Conservation (phyloP, 1,284 basidiomycete species). For the Rhodotorula sp. region DNA sequence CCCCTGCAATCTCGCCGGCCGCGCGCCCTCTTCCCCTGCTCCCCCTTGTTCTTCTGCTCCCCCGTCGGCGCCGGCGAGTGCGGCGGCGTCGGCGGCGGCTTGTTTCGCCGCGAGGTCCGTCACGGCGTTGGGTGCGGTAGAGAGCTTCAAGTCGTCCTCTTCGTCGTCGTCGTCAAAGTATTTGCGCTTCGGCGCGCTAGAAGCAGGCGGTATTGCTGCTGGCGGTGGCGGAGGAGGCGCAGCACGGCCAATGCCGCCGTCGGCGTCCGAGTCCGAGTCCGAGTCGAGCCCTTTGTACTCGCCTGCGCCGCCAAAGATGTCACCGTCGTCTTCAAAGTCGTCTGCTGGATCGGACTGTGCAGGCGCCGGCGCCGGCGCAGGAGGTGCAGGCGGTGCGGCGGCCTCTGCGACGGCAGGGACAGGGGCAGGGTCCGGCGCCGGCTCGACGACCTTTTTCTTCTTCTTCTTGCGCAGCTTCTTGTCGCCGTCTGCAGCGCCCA, state of each 20-base stretch:
- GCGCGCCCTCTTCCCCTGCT: neutral
- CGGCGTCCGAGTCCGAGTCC: slow-evolving; percentile 15
- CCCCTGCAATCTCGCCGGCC: slow-evolving; percentile 24
- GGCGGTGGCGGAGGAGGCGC: neutral
- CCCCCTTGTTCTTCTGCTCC: neutral
- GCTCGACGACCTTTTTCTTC: slow-evolving; percentile 34
- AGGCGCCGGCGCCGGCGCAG: slow-evolving; percentile 24
- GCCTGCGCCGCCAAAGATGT: slow-evolving; percentile 42
- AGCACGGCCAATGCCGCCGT: neutral
- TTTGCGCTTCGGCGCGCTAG: slow-evolving; percentile 15
- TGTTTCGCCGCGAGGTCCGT: slow-evolving; percentile 27
- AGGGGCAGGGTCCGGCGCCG: neutral
- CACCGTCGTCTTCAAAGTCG: slow-evolving; percentile 26
- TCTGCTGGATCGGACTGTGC: neutral
- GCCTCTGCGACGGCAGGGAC: neutral
- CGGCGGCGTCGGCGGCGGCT: slow-evolving; percentile 9
- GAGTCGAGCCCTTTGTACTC: slow-evolving; percentile 35
- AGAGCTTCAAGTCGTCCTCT: neutral
- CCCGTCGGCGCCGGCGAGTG: neutral
- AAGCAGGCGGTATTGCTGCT: neutral
- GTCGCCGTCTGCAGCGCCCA: slow-evolving; percentile 30
- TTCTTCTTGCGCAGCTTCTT: slow-evolving; percentile 44
- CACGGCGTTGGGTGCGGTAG: slow-evolving; percentile 30
- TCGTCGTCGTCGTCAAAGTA: slow-evolving; percentile 41
- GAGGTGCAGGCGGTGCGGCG: neutral